Evolutionary conservation across 805 yeast species (phyloP), one percentile per base, ranked within the genome.

Genomic region (Zygosaccharomyces bailii): DNA sequence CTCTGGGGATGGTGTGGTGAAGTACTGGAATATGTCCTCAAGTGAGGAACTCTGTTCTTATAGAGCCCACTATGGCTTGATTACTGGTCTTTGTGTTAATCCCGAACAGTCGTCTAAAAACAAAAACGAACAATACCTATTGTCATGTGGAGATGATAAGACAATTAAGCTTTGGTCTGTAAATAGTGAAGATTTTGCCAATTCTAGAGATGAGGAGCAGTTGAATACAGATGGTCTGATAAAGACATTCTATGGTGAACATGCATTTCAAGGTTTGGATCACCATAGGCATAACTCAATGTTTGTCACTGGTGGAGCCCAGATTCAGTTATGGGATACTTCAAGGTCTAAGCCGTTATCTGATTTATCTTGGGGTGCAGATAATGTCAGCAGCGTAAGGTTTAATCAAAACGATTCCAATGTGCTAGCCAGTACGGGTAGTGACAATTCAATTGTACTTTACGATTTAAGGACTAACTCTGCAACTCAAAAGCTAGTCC

Each of bases 311-410:
- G 98, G 96, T 25, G 97, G 99, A 49, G 86, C 87, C 0, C 72
- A 76, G 13, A 84, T 95, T 44, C 88, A 90, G 60, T 66, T 95
- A n/a, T 93, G 99, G 99, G 96, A 93, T 64, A 70, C 80, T 43
- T 75, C 76, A 52, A 75, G 99, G 56, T 79, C 87, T 20, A 80
- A 84, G 56, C 89, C 96, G 20, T 64, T 84, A 3, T 73, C 87
- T 5, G 76, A 87, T 54, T 69, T 93, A 39, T 79, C 95, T 1
- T 93, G 99, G 99, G 99, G 98, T 40, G 95, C 96, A 7, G 99
- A 93, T 63, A 89, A 89, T 60, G 74, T 91, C 43, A 80, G 74
- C 43, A 74, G 82, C 5, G 96, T 91, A 27, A 79, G 80, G 59
- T 93, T 91, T 68, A 93, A 93, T 65, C 82, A 81, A 63, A 86